A percentile compares a stretch with the other conserved stretches of the same genome.
phyloP scores from a whole-genome alignment of 2,329 filamentous ascomycete genomes.

The Fusarium equiseti region DNA sequence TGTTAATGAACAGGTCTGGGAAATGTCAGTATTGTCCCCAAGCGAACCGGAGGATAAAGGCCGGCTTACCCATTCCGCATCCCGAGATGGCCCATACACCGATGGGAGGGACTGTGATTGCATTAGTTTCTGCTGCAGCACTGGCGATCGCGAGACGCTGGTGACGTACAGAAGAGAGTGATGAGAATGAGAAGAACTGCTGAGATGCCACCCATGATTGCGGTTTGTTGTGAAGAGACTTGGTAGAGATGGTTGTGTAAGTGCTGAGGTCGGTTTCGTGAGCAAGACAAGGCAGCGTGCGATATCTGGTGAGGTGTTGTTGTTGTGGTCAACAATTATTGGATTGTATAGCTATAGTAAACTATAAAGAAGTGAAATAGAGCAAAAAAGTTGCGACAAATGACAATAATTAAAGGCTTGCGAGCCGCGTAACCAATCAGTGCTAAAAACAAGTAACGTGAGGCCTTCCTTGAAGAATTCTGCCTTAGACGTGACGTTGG shows the following conservation, averaged over 20 bases:
- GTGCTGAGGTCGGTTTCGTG: background rate
- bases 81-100: constrained; percentile 74
- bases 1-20: constrained; percentile 73
- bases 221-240: constrained; percentile 22
- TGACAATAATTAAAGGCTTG: constrained; percentile 8
- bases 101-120: constrained; percentile 70
- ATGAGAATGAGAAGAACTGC: constrained; percentile 64
- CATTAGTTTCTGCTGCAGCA: constrained; percentile 35
- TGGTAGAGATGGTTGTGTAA: background rate
- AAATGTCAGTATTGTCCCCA: constrained; percentile 3
- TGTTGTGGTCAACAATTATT: background rate
- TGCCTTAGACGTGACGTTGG: constrained; percentile 7
- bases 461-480: constrained; percentile 11
- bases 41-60: background rate
- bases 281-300: background rate
- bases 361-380: background rate
- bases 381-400: background rate
- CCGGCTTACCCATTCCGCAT: constrained; percentile 65
- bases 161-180: constrained; percentile 64
- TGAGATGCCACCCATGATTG: constrained; percentile 63
- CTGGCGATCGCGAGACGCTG: background rate
- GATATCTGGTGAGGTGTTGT: background rate
- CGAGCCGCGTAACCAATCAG: constrained; percentile 22
- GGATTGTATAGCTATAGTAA: background rate
- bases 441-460: constrained; percentile 20